Evolutionary conservation across 306 rosid genomes (phyloP), one percentile per base, ranked within the genome.

Genomic region (Quillaja saponaria): DNA sequence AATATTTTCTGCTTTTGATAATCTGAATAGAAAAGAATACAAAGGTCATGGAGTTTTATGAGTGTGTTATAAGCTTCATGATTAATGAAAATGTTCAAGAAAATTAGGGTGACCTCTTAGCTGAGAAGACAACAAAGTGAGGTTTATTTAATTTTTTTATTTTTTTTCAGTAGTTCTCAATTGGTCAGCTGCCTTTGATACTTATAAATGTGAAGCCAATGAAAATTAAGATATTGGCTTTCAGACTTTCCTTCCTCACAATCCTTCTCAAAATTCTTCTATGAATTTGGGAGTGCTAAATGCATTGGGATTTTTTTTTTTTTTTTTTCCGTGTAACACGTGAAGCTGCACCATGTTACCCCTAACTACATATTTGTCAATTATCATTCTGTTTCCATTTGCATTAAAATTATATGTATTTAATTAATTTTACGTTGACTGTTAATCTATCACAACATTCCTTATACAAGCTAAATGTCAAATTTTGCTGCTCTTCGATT

Each of bases 111-210:
- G 48, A 58, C 55, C 48, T 63, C 80, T 79, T 76, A 76, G 64
- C 83, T 80, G 57, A 17, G 63, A 77, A 80, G 78, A 67, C 63
- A 64, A 47, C 33, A 57, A 60, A 58, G 61, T 21, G 48, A 28
- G 25, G 63, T 50, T 68, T 75, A 66, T 16, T 53, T 48, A 46
- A 69, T 37, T 39, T 13, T 52, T 78, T 50, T 33, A 1, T 12
- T 41, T 28, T 49, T 67, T 50, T 35, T 67, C 61, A 49, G 53
- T 51, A 48, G 55, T 68, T 55, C 62, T 47, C 55, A 39, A 13
- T 49, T 64, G 58, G 76, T 49, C 62, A 62, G 69, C 69, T 78
- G 66, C 37, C 71, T 67, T 66, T 31, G 28, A n/a, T 31, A 11
- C 10, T 33, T 31, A n/a, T 28, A 16, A 28, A 64, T 20, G 54